Evolutionary conservation across 1,284 basidiomycete species (phyloP), one percentile per base, ranked within the genome.

Genomic region (Ceratobasidium papillatum): DNA sequence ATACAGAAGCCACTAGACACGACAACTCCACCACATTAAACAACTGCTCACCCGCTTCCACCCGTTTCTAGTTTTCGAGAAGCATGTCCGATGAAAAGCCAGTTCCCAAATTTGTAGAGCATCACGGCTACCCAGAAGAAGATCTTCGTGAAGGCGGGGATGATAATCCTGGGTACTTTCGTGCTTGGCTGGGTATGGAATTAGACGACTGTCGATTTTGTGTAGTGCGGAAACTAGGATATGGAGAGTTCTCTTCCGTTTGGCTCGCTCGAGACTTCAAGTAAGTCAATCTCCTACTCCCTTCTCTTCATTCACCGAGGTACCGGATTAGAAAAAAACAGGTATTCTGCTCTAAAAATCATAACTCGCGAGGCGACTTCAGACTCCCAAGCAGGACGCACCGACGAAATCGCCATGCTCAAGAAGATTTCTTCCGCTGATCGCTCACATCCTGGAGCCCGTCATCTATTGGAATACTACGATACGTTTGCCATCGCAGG

Each of bases 161-260:
- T n/a, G n/a, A n/a, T n/a, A n/a, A n/a, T n/a, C n/a, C n/a, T 17
- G 43, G 62, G 14, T 64, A 64, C 19, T 64, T 47, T 34, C 62
- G n/a, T 14, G 62, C 43, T 5, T 64, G 62, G 62, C 62, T 64
- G n/a, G 62, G 62, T n/a, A 47, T 47, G 27, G 41, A 49, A 25
- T 14, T 64, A 17, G 17, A 41, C 3, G 89, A 94, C 77, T 93
- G 89, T 12, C 2, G 45, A 49, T 99, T 99, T 82, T 82, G 90
- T 78, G 94, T 99, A 79, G 95, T 99, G 74, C 86, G 97, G 77
- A 99, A 99, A 83, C 90, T 99, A 17, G 98, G 97, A 12, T 77
- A 62, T 92, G 97, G 98, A 47, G 96, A 99, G 83, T 99, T 99
- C 83, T 94, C 92, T 0, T 95, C 94, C 0, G 95, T 96, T 8